phyloP scores from a whole-genome alignment of 1,139 yeast genomes.

The Yamadazyma aaseri region DNA sequence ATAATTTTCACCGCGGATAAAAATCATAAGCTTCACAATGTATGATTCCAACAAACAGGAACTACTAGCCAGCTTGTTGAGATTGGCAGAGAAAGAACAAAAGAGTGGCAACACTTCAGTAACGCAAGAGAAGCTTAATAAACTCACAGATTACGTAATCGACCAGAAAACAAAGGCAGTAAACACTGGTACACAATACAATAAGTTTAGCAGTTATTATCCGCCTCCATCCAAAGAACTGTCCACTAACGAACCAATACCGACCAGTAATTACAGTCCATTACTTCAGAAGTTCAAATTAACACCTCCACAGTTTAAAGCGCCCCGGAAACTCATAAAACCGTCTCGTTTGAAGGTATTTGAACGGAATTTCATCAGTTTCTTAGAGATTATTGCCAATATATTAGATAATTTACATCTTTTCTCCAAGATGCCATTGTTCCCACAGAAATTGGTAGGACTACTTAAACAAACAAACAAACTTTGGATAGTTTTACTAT shows the following conservation, averaged over 20 bases:
- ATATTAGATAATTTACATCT: slow-evolving; percentile 45
- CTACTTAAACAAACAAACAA: slow-evolving; percentile 45
- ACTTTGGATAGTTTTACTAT: slow-evolving; percentile 43
- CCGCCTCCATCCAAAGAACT: slow-evolving; percentile 13
- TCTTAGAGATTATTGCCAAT: slow-evolving; percentile 40
- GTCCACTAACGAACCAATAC: not conserved
- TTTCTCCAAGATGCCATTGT: slow-evolving; percentile 44
- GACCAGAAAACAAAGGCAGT: slow-evolving; percentile 11
- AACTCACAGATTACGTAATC: slow-evolving; percentile 22
- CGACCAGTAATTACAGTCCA: slow-evolving; percentile 21
- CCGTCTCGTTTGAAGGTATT: slow-evolving; percentile 23
- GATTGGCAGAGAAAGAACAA: slow-evolving; percentile 33
- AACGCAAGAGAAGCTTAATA: slow-evolving; percentile 32
- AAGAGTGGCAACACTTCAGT: slow-evolving; percentile 33
- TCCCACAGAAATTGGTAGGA: slow-evolving; percentile 32
- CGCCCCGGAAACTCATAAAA: slow-evolving; percentile 14
- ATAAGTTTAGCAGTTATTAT: slow-evolving; percentile 12
- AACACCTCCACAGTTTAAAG: slow-evolving; percentile 8
- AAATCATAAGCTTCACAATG: slow-evolving; percentile 9
- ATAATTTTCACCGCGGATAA: slow-evolving; percentile 8
- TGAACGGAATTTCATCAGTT: slow-evolving; percentile 30
- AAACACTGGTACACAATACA: not conserved
- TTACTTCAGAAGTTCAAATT: slow-evolving; percentile 24
- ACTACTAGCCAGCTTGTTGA: slow-evolving; percentile 26
- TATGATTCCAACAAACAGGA: slow-evolving; percentile 20